Conservation (phyloP, 495 filamentous ascomycete genomes). For the Xylaria curta region DNA sequence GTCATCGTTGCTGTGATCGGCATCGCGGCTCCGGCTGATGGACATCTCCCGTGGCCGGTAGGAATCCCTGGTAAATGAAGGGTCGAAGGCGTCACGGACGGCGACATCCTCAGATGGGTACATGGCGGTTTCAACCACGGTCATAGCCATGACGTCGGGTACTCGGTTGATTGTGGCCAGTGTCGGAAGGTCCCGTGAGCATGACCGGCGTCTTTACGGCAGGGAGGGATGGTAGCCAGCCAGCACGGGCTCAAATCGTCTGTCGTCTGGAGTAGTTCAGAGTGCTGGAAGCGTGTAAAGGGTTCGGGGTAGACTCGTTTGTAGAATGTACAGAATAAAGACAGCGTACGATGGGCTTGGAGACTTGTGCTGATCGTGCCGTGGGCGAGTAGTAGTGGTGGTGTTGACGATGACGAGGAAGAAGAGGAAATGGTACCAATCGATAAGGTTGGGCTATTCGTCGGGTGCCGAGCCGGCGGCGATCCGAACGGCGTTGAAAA, state of each 20-base stretch:
- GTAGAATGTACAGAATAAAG: background rate
- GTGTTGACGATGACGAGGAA: conserved; percentile 1
- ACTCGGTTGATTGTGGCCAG: conserved; percentile 22
- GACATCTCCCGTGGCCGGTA: conserved; percentile 36
- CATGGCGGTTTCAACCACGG: conserved; percentile 28
- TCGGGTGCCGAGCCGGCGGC: conserved; percentile 24
- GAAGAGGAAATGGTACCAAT: conserved; percentile 17
- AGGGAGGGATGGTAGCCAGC: conserved; percentile 10
- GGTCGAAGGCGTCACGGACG: conserved; percentile 35
- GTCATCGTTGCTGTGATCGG: conserved; percentile 30
- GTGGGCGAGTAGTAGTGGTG: background rate
- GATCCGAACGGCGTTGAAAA: conserved; percentile 3
- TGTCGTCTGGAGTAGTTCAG: conserved; percentile 6
- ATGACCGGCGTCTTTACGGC: conserved; percentile 28
- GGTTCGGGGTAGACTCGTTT: background rate
- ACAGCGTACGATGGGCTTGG: background rate
- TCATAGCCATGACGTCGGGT: conserved; percentile 31
- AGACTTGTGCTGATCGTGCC: background rate
- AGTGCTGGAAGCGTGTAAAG: background rate
- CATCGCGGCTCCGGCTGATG: conserved; percentile 27
- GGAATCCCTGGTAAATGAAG: conserved; percentile 37
- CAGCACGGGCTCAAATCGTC: background rate
- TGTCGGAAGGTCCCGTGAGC: conserved; percentile 28
- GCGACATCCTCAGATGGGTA: conserved; percentile 34
- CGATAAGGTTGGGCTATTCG: conserved; percentile 25